Evolutionary conservation across 75 land plant species (phyloP), one percentile per base, ranked within the genome.

Genomic region (Pseudotsuga menziesii): DNA sequence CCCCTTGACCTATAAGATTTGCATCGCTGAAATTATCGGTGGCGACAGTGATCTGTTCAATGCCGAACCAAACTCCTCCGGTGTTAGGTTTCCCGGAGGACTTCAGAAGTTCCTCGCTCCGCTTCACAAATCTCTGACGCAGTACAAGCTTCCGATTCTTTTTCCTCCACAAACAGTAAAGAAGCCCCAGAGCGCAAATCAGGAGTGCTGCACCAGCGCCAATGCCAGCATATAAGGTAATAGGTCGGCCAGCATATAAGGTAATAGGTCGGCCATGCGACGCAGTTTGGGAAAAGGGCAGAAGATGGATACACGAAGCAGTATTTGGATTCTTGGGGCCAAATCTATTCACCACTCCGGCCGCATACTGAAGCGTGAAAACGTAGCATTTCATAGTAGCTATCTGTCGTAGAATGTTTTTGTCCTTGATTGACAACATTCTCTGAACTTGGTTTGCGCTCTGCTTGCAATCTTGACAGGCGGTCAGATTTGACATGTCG

Each of bases 21-120:
- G n/a, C n/a, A n/a, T n/a, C n/a, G n/a, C 94, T 94, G 78, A 94
- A 73, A 4, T 86, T 29, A 66, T 87, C 86, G 16, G 60, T 86
- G 54, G 81, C 89, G 57, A 39, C 78, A 32, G 69, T 52, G 15
- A 91, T 56, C 15, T 56, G 1, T 4, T 56, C 1, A 12, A 56
- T 56, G 20, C 20, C 4, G 59, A n/a, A n/a, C n/a, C n/a, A n/a
- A n/a, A n/a, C n/a, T n/a, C n/a, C n/a, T n/a, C n/a, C n/a, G n/a
- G n/a, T n/a, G n/a, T n/a, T n/a, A n/a, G n/a, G n/a, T n/a, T n/a
- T n/a, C n/a, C n/a, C 57, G 57, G 57, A 12, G 2, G 16, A 12
- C 5, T 56, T 56, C 57, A 56, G 15, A 56, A 56, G 57, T 1
- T 56, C 15, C 15, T 5, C 15, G 57, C 15, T 56, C 2, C 16